phyloP scores from a whole-genome alignment of 306 rosid genomes.

The Cercis canadensis region DNA sequence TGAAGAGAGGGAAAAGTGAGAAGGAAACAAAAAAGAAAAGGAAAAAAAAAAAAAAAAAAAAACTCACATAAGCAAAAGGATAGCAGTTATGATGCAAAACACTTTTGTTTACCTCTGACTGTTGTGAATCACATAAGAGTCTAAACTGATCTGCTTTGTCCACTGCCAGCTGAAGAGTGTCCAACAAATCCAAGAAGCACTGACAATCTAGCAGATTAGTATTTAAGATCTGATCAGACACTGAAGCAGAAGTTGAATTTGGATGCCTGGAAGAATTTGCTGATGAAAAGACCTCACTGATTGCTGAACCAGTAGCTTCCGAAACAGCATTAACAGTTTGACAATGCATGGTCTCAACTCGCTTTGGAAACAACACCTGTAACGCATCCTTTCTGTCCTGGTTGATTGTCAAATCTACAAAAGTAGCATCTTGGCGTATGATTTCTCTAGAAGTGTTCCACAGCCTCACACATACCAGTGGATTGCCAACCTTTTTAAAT shows the following conservation, averaged over 20 bases:
- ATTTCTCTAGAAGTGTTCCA: slow-evolving; percentile 15
- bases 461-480: slow-evolving; percentile 54
- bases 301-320: slow-evolving; percentile 21
- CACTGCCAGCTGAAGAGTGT: too few species aligned
- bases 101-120: slow-evolving; percentile 32
- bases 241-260: slow-evolving; percentile 11
- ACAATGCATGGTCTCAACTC: background rate
- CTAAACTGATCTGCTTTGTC: background rate
- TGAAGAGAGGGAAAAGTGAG: background rate
- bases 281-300: slow-evolving; percentile 19
- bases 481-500: slow-evolving; percentile 51
- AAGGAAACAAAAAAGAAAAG: slow-evolving; percentile 10
- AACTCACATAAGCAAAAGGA: background rate
- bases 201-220: too few species aligned
- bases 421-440: slow-evolving; percentile 43
- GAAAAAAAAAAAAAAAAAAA: too few species aligned
- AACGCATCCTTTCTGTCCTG: slow-evolving; percentile 33
- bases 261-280: slow-evolving; percentile 5
- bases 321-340: slow-evolving; percentile 1
- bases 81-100: background rate
- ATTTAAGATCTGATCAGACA: background rate
- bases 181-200: too few species aligned
- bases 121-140: slow-evolving; percentile 4
- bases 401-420: slow-evolving; percentile 42
- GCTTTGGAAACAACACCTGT: slow-evolving; percentile 41